These are phyloP conservation scores for Pseudogymnoascus sp. DNA, from an alignment of 2,329 filamentous ascomycete genomes.

Conservation along the genomic window DNA sequence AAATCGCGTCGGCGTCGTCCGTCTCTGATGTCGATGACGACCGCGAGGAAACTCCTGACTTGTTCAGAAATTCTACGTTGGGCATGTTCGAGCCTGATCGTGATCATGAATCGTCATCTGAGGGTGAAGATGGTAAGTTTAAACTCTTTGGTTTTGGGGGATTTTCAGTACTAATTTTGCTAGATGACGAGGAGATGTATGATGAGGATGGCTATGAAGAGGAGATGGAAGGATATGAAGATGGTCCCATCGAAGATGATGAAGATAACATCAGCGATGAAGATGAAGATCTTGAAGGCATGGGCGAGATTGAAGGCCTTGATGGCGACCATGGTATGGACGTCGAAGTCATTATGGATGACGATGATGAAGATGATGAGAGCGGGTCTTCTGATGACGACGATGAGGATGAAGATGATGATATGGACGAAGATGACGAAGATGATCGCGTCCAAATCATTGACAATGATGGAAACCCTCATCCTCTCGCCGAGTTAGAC, in stretches of 20 bases:
- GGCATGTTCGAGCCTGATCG: slow-evolving; percentile 86
- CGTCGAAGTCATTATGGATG: slow-evolving; percentile 77
- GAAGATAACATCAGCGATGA: slow-evolving; percentile 87
- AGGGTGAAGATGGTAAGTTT: slow-evolving; percentile 49
- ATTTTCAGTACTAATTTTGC: slow-evolving; percentile 30
- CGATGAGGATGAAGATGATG: slow-evolving; percentile 53
- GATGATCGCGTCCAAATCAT: slow-evolving; percentile 50
- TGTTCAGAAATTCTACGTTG: slow-evolving; percentile 92
- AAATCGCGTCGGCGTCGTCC: slow-evolving; percentile 79
- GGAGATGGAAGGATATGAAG: slow-evolving; percentile 80
- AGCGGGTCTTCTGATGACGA: slow-evolving; percentile 42
- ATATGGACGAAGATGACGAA: slow-evolving; percentile 50
- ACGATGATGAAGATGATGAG: slow-evolving; percentile 52
- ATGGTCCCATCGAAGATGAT: slow-evolving; percentile 70
- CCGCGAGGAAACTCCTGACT: slow-evolving; percentile 89
- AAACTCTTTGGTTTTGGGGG: neutral
- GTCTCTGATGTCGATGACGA: slow-evolving; percentile 81
- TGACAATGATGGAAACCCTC: slow-evolving; percentile 54
- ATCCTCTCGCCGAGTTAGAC: slow-evolving; percentile 45
- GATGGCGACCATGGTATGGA: slow-evolving; percentile 52
- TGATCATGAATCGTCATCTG: slow-evolving; percentile 73
- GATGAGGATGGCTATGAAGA: slow-evolving; percentile 81
- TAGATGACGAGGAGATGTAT: slow-evolving; percentile 86
- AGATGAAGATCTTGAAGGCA: slow-evolving; percentile 71
- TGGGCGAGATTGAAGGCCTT: slow-evolving; percentile 77